These are phyloP conservation scores for Mycocentrospora acerina DNA, from an alignment of 2,329 filamentous ascomycete species.

Conservation along the genomic window DNA sequence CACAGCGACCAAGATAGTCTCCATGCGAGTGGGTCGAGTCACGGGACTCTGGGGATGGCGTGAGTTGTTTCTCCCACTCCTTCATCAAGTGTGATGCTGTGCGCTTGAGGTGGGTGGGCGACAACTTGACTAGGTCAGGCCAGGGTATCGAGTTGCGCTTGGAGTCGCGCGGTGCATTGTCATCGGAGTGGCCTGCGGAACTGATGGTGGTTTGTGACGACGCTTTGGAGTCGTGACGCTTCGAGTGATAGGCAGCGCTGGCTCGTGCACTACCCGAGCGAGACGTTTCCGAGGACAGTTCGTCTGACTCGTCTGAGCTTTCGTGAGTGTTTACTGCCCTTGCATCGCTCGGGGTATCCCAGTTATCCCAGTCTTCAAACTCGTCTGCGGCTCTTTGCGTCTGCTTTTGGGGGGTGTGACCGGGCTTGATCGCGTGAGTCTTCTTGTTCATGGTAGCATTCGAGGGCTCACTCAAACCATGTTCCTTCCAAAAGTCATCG, in stretches of 20 bases:
- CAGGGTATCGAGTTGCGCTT: slow-evolving; percentile 57
- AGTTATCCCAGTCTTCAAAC: slow-evolving; percentile 57
- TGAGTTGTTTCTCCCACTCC: slow-evolving; percentile 84
- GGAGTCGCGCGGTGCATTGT: slow-evolving; percentile 23
- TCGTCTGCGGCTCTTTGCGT: slow-evolving; percentile 43
- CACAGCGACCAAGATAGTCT: slow-evolving; percentile 39
- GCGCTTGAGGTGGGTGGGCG: slow-evolving; percentile 74
- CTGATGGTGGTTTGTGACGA: slow-evolving; percentile 37
- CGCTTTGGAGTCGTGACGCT: slow-evolving; percentile 42
- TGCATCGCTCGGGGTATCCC: slow-evolving; percentile 53
- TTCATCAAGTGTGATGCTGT: slow-evolving; percentile 85
- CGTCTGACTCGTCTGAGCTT: slow-evolving; percentile 54
- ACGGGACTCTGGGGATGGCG: slow-evolving; percentile 46
- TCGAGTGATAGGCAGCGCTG: slow-evolving; percentile 53
- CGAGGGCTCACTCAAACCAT: slow-evolving; percentile 44
- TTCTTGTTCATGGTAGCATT: slow-evolving; percentile 38
- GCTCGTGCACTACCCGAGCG: slow-evolving; percentile 58
- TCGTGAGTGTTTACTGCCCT: slow-evolving; percentile 39
- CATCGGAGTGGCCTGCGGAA: slow-evolving; percentile 27
- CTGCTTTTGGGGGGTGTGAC: slow-evolving; percentile 42
- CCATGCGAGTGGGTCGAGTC: slow-evolving; percentile 33
- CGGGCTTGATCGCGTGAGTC: slow-evolving; percentile 41
- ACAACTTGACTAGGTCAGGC: slow-evolving; percentile 69
- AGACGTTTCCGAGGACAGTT: slow-evolving; percentile 46
- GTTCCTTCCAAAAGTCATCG: slow-evolving; percentile 47